phyloP scores from a whole-genome alignment of 163 green algal species.

The Scenedesmus sp. region DNA sequence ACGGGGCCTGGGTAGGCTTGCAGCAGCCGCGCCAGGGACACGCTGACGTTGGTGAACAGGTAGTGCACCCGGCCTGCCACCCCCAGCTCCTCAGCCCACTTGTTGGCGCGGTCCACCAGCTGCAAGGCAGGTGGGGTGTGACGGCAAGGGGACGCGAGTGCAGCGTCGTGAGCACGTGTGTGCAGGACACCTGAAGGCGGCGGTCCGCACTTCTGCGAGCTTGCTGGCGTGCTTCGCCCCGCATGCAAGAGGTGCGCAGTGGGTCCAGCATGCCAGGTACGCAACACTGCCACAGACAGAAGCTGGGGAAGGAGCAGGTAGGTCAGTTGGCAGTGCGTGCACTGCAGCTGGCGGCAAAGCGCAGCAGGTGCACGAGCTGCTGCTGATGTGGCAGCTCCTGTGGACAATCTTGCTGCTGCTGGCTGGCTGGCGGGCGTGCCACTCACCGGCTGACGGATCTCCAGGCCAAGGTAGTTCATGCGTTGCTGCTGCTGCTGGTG shows the following conservation, averaged over 20 bases:
- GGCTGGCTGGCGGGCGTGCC: not conserved
- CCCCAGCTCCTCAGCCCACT: constrained; percentile 76
- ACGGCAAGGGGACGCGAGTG: no score
- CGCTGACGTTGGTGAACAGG: constrained; percentile 86
- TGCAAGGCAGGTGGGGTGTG: constrained; percentile 49
- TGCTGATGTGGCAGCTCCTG: not conserved
- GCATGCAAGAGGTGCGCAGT: no score
- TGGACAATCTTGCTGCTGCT: no score
- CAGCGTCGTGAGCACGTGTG: no score
- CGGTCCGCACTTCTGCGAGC: no score
- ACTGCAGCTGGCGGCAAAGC: no score
- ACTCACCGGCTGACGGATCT: constrained; percentile 83
- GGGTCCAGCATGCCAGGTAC: no score
- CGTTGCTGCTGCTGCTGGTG: not conserved
- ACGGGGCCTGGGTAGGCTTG: constrained; percentile 82
- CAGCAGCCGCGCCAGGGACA: constrained; percentile 82
- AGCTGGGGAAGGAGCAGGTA: not conserved
- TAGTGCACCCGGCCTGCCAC: constrained; percentile 72
- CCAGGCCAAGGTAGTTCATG: constrained; percentile 88
- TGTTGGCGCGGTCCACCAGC: constrained; percentile 86
- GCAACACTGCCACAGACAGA: no score
- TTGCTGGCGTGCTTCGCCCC: no score
- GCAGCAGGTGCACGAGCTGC: no score
- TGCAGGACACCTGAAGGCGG: no score
- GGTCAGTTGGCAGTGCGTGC: not conserved